These are phyloP conservation scores for Geotrichum siamense DNA, from an alignment of 1,139 yeast species.

Conservation along the genomic window DNA sequence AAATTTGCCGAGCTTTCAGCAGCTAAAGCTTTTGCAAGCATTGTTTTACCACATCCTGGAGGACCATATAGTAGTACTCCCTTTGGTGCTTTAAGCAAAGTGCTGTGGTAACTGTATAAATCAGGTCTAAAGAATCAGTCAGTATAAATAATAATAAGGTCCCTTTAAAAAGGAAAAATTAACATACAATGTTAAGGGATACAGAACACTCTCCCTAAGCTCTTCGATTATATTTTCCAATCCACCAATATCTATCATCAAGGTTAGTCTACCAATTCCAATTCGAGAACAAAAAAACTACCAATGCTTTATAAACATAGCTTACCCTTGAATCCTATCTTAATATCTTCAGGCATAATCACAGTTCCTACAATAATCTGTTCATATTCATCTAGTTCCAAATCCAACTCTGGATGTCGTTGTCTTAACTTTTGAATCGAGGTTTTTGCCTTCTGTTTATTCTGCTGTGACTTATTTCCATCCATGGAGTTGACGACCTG, in stretches of 20 bases:
- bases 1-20: slow-evolving; percentile 89
- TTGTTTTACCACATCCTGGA: slow-evolving; percentile 97
- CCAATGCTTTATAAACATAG: too few species aligned
- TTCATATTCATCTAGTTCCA: slow-evolving; percentile 70
- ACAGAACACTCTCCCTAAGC: slow-evolving; percentile 75
- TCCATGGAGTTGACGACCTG: slow-evolving; percentile 36
- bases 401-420: slow-evolving; percentile 52
- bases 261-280: slow-evolving; percentile 1
- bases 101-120: slow-evolving; percentile 53
- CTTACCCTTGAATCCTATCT: slow-evolving; percentile 56
- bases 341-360: slow-evolving; percentile 76
- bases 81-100: slow-evolving; percentile 78
- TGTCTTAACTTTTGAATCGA: slow-evolving; percentile 54
- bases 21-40: slow-evolving; percentile 94
- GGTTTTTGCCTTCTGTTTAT: slow-evolving; percentile 58
- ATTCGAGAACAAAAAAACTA: background rate
- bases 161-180: background rate
- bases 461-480: slow-evolving; percentile 44
- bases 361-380: slow-evolving; percentile 67
- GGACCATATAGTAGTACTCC: slow-evolving; percentile 94
- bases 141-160: slow-evolving; percentile 20
- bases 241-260: slow-evolving; percentile 77
- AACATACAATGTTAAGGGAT: slow-evolving; percentile 65
- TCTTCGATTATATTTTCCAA: slow-evolving; percentile 75
- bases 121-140: slow-evolving; percentile 42